phyloP scores from a whole-genome alignment of 192 early-diverging fungal genomes.

The Entomortierella chlamydospora region DNA sequence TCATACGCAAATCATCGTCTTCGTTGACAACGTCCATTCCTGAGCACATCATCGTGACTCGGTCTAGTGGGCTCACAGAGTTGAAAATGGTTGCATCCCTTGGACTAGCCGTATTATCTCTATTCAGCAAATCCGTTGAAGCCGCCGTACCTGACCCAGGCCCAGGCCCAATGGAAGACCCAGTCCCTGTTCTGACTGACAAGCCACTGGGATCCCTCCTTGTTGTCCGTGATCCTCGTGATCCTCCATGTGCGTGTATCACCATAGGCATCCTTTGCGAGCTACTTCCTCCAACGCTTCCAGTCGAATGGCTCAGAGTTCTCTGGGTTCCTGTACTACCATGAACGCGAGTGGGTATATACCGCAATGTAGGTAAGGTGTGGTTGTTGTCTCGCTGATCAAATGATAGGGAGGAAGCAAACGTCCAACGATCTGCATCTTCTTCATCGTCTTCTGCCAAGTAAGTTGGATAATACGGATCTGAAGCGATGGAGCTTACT shows the following conservation, averaged over 20 bases:
- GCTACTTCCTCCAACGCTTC: constrained; percentile 30
- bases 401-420: constrained; percentile 53
- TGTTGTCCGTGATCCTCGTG: background rate
- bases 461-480: constrained; percentile 47
- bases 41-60: constrained; percentile 50
- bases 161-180: constrained; percentile 27
- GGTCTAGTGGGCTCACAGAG: constrained; percentile 59
- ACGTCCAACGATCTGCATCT: constrained; percentile 56
- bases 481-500: constrained; percentile 35
- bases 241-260: constrained; percentile 28
- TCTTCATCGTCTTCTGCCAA: constrained; percentile 55
- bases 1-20: constrained; percentile 14
- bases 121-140: constrained; percentile 25
- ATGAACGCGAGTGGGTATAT: constrained; percentile 53
- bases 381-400: constrained; percentile 45
- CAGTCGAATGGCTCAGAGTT: constrained; percentile 37
- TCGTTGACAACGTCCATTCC: constrained; percentile 21
- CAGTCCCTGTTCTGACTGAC: constrained; percentile 33
- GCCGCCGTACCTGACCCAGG: constrained; percentile 25
- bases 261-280: constrained; percentile 34
- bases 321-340: constrained; percentile 24
- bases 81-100: constrained; percentile 41
- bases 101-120: constrained; percentile 10
- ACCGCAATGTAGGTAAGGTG: constrained; percentile 39
- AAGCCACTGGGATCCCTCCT: constrained; percentile 26